Evolutionary conservation across 1,139 yeast species (phyloP), one percentile per base, ranked within the genome.

Genomic region (Hansenula sp.): DNA sequence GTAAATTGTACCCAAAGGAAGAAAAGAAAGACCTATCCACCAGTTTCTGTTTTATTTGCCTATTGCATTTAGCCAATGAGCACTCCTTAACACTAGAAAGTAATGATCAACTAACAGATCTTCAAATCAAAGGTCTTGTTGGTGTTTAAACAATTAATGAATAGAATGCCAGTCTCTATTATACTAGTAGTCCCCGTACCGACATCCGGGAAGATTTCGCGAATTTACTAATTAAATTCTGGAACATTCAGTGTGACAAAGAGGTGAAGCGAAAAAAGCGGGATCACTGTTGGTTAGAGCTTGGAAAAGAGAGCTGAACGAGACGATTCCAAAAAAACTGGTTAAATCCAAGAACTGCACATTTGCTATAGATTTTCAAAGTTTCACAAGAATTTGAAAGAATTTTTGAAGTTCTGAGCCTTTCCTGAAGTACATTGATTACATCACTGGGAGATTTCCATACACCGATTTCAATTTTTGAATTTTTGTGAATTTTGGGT

Each of bases 11-110:
- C 55, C 68, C 74, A 3, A 61, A 67, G 5, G 84, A 78, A 41
- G 69, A 75, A 40, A 67, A 67, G 46, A 73, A 72, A 47, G 96
- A 90, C 48, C 66, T 90, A 10, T 86, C 96, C 1, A 89, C 96
- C 0, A 84, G 96, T 67, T 86, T 87, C 63, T 87, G 89, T 58
- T 90, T 89, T 58, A 87, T 89, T 48, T 87, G 96, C 58, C 67
- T 88, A 49, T 67, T 89, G 33, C 97, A 90, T 66, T 71, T 90
- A 52, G 96, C 97, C 10, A 90, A 90, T 60, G 97, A 90, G 59
- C 88, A 89, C 58, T 93, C 93, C 0, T 69, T 90, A 38, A 63
- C 71, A 3, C 77, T 93, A n/a, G 68, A 74, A 21, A 74, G 79
- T 47, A 79, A 72, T 33, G 82, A 74, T 1, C 64, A 67, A n/a